Base-by-base conservation (phyloP, 495 filamentous ascomycete genomes). In the Cercophora samala region DNA sequence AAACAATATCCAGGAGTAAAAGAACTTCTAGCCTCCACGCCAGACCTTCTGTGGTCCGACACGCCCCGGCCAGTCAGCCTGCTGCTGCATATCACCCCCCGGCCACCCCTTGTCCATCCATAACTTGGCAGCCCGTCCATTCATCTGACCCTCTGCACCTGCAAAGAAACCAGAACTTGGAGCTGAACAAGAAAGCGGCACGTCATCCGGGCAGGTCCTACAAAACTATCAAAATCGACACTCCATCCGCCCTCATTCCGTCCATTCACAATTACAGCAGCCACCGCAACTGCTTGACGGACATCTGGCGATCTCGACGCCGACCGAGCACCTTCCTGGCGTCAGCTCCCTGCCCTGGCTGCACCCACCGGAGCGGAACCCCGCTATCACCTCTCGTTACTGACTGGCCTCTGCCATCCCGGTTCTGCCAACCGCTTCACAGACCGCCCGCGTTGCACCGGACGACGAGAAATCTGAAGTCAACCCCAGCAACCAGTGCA, bases 401-500 rank as follows among this genome's bases (percentile, higher is more conserved):
- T 68, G 60, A 62, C 62, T 58, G 55, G 54, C 62, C 60, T 66
- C 58, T 32, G 63, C 52, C 58, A 37, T 58, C 55, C 68, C 63
- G 67, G 70, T 71, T 69, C 64, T 72, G 73, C 68, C 73, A 67
- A 46, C 58, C 62, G 68, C 62, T 67, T 64, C 68, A 69, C 73
- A 72, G 71, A 76, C 72, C 74, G 72, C 74, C 73, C 69, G 68
- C 74, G 74, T 76, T 76, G 74, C 74, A 76, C 74, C 69, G 73
- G 74, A 76, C 74, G 73, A 76, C 74, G 69, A 75, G 69, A 72
- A 72, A 73, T 63, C 62, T 65, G 65, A 64, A 56, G 62, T 68
- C 60, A 56, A 66, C 64, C 64, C 68, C 71, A 71, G 66, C 67
- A 71, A 69, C 67, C 69, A 66, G 24, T 42, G 29, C 26, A n/a